Base-by-base conservation (phyloP, 2,329 filamentous ascomycete species). In the Trematosphaeria pertusa region DNA sequence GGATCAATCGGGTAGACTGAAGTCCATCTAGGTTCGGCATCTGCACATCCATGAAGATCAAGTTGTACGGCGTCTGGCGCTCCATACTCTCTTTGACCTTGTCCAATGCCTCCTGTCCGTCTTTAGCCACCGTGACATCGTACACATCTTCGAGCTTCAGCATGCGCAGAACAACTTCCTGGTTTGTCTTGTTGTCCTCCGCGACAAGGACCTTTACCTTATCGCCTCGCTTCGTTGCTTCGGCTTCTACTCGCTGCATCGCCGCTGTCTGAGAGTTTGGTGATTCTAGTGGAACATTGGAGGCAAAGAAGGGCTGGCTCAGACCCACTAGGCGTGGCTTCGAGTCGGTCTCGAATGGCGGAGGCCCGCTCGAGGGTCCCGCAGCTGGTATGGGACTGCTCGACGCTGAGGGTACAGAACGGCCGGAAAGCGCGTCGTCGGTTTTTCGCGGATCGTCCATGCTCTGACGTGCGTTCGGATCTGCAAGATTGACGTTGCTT, bases 31-130 rank as follows among this genome's bases (percentile, higher is more conserved):
- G 81, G 53, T 94, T 95, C 3, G 92, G 92, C 92, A 97, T 97
- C 61, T 84, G 90, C 6, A 96, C 87, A 62, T 97, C 92, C 92
- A 96, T 97, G 65, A 96, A 94, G 53, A 97, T 93, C 19, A 97
- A 79, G 58, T 96, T 90, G 66, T 93, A 96, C 2, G 82, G 81
- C 43, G 82, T 79, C 41, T 86, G 81, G 20, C 81, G 81, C 38
- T 86, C 84, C 88, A 96, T 94, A 54, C 86, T 88, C 12, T 85
- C 85, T 67, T 91, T 92, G 56, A 96, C 91, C 20, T 88, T 78
- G 52, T 96, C 91, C 48, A 91, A 89, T 0, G 92, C 92, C 72
- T 96, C 89, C 70, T 95, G 89, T 0, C 74, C 74, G 42, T 76
- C 64, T 47, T 90, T 89, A 41, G 91, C 92, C 39, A 96, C 87